Conservation (phyloP, 2,329 filamentous ascomycete genomes). For the Zopfia rhizophila region DNA sequence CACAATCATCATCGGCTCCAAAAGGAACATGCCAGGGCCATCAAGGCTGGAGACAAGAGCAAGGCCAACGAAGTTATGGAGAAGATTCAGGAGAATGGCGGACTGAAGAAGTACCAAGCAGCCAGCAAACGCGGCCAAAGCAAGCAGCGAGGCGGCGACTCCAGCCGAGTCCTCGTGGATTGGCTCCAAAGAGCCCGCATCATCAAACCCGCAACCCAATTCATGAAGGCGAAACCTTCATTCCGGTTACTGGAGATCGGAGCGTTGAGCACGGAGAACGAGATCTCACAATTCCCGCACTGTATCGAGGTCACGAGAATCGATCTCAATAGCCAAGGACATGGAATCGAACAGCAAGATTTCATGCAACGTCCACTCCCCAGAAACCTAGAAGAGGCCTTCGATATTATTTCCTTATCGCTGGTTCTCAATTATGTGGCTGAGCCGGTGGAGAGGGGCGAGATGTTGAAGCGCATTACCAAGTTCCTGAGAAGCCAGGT, state of each 20-base stretch:
- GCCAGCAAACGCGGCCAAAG: constrained; percentile 72
- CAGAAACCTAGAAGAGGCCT: constrained; percentile 67
- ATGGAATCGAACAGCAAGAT: constrained; percentile 86
- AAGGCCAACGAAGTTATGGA: constrained; percentile 56
- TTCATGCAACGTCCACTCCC: constrained; percentile 92
- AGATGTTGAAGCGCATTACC: constrained; percentile 73
- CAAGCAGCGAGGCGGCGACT: constrained; percentile 70
- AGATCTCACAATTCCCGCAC: constrained; percentile 75
- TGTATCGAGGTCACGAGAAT: constrained; percentile 82
- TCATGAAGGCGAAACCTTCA: constrained; percentile 22
- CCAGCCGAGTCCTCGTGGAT: constrained; percentile 67
- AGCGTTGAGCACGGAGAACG: constrained; percentile 84
- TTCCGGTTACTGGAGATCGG: constrained; percentile 87
- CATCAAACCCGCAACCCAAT: constrained; percentile 19
- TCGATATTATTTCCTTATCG: constrained; percentile 91
- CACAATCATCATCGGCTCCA: constrained; percentile 69
- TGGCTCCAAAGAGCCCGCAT: constrained; percentile 61
- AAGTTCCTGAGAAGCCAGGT: constrained; percentile 43
- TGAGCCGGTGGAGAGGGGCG: constrained; percentile 76
- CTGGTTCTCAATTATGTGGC: constrained; percentile 96
- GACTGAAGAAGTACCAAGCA: constrained; percentile 68
- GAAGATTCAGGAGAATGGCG: constrained; percentile 66
- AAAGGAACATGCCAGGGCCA: constrained; percentile 65
- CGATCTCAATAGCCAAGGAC: constrained; percentile 87
- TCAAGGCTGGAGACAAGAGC: constrained; percentile 53